Conservation (phyloP, 2,329 filamentous ascomycete genomes). For the Tolypocladium endophyticum region DNA sequence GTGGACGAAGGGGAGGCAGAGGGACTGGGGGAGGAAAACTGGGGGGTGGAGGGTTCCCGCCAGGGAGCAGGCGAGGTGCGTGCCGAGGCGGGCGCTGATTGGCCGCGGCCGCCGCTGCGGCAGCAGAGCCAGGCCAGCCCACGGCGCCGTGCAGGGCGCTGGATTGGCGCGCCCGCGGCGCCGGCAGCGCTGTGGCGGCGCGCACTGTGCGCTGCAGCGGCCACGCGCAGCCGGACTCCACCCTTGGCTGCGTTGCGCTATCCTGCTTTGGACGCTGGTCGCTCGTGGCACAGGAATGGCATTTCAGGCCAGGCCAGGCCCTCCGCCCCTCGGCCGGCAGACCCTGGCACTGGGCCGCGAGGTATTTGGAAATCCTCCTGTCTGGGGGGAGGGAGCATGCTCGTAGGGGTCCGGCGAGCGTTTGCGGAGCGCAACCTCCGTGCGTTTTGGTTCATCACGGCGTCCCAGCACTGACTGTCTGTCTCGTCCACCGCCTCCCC, state of each 20-base stretch:
- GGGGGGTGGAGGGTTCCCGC: not conserved
- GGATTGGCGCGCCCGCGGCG: not conserved
- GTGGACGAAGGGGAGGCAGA: not conserved
- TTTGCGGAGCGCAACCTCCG: too few relatives aligned
- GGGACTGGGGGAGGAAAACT: not conserved
- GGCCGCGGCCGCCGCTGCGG: not conserved
- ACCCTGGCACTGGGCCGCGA: too few relatives aligned
- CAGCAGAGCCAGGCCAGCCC: not conserved
- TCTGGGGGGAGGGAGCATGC: too few relatives aligned
- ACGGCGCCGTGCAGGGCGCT: not conserved
- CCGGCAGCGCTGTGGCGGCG: not conserved
- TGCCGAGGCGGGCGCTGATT: slow-evolving; percentile 1
- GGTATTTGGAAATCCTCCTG: too few relatives aligned
- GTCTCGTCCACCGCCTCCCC: not conserved
- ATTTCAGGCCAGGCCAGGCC: not conserved
- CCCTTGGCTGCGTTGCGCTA: not conserved
- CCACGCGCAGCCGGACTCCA: not conserved
- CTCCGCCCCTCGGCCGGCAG: not conserved
- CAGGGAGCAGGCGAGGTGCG: not conserved
- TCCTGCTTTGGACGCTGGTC: not conserved
- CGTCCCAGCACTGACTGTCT: not conserved
- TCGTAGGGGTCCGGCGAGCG: too few relatives aligned
- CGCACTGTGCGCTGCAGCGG: not conserved
- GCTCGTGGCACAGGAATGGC: not conserved
- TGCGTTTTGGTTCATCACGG: too few relatives aligned